Evolutionary conservation across 306 rosid species (phyloP).

Genomic region (Canavalia gladiata): DNA sequence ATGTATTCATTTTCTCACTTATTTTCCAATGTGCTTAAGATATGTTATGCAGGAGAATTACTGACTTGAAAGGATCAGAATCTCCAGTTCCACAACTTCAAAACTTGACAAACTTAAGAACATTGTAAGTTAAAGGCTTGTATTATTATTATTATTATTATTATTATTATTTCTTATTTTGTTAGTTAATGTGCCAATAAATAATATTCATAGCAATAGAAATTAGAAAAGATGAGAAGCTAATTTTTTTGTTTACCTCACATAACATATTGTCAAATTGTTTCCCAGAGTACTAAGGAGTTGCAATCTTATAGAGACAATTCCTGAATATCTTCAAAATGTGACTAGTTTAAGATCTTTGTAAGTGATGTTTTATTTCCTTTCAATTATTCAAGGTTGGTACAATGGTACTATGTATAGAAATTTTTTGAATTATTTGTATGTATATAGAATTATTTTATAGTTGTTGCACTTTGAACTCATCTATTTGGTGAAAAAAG

Average conservation of each 20-base stretch:
- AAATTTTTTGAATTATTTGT: too few species aligned
- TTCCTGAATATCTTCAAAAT: constrained; percentile 56
- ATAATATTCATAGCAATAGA: background rate
- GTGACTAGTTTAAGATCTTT: constrained; percentile 49
- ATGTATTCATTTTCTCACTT: background rate
- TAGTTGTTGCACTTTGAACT: too few species aligned
- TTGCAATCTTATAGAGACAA: constrained; percentile 64
- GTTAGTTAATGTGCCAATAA: background rate
- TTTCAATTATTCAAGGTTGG: background rate
- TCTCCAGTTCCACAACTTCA: constrained; percentile 62
- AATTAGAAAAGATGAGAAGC: background rate
- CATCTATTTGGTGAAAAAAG: too few species aligned
- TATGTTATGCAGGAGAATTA: constrained; percentile 66
- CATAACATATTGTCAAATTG: constrained; percentile 14
- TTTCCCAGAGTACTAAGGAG: constrained; percentile 66
- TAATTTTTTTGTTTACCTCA: background rate
- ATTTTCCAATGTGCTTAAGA: constrained; percentile 5
- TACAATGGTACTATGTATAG: background rate
- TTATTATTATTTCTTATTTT: background rate
- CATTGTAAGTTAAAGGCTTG: constrained; percentile 59
- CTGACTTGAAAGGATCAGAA: constrained; percentile 67
- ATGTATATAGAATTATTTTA: too few species aligned
- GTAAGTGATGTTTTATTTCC: constrained; percentile 53
- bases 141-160: background rate
- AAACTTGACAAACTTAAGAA: constrained; percentile 47